These are phyloP conservation scores for Ophiostoma himal-ulmi DNA, from an alignment of 2,329 filamentous ascomycete species.

Conservation along the genomic window DNA sequence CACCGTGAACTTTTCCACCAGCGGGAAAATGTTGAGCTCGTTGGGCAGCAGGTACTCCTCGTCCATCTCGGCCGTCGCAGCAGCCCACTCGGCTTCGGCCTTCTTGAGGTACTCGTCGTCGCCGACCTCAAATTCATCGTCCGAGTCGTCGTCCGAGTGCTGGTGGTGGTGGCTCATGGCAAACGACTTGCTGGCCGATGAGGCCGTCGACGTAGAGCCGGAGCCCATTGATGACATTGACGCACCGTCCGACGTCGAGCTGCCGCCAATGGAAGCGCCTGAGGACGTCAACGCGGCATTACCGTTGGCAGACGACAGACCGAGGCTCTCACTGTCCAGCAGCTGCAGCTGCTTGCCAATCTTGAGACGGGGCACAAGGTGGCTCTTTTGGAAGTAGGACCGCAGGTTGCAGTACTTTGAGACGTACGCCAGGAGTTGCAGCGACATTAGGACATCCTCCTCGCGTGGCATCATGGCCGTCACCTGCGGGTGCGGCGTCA, in stretches of 20 bases:
- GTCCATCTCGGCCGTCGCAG: conserved; percentile 35
- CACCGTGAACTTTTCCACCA: conserved; percentile 97
- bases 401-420: conserved; percentile 97
- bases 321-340: conserved; percentile 55
- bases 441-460: conserved; percentile 95
- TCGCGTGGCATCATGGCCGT: conserved; percentile 90
- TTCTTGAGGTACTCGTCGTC: conserved; percentile 29
- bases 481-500: conserved; percentile 65
- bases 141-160: conserved; percentile 1
- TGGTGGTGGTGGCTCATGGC: neutral
- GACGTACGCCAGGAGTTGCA: conserved; percentile 93
- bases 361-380: conserved; percentile 85
- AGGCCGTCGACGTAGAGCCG: neutral
- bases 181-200: neutral
- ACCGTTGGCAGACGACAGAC: neutral
- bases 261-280: neutral
- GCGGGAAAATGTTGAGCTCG: conserved; percentile 95
- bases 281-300: neutral
- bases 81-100: conserved; percentile 50
- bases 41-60: conserved; percentile 89
- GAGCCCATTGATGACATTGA: neutral
- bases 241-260: neutral
- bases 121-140: conserved; percentile 29
- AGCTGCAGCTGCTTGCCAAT: conserved; percentile 79
- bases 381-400: conserved; percentile 90